A percentile compares a stretch with the other conserved stretches of the same genome.
Conservation (phyloP, 805 yeast genomes). For the Wickerhamiella allomyrinae region DNA sequence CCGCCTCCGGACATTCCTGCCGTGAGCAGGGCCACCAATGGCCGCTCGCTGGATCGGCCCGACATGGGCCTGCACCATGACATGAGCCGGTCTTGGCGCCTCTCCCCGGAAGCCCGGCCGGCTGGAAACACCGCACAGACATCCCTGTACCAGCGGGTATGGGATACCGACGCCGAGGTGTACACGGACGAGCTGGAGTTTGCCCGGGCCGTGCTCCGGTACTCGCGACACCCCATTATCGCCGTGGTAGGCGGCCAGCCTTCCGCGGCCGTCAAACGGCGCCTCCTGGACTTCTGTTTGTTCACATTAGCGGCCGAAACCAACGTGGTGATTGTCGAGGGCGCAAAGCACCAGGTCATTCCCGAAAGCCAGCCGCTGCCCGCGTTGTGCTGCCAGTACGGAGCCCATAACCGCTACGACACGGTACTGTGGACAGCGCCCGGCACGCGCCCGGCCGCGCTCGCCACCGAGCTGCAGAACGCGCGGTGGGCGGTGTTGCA, state of each 20-base stretch:
- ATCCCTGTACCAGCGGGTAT: background rate
- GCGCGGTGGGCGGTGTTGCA: background rate
- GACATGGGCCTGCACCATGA: no score
- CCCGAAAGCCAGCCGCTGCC: background rate
- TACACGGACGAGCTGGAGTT: background rate
- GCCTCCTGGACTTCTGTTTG: background rate
- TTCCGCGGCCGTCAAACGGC: no score
- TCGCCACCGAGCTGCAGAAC: background rate
- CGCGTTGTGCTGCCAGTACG: constrained; percentile 1
- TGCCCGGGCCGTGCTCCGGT: background rate
- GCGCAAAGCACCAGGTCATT: background rate
- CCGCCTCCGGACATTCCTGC: no score
- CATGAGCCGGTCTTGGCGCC: no score
- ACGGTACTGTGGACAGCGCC: background rate
- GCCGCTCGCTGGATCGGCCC: no score
- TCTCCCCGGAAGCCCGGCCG: no score
- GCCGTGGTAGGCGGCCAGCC: background rate
- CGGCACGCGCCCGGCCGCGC: background rate
- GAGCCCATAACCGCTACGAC: background rate
- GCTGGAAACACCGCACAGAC: no score
- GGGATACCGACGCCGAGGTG: background rate
- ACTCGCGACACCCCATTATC: background rate
- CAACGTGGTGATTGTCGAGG: background rate
- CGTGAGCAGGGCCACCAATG: no score
- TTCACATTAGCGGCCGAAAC: background rate